Percentiles rank a stretch among this genome's conserved stretches.
phyloP scores from a whole-genome alignment of 495 filamentous ascomycete genomes.

The Xylaria sp. region DNA sequence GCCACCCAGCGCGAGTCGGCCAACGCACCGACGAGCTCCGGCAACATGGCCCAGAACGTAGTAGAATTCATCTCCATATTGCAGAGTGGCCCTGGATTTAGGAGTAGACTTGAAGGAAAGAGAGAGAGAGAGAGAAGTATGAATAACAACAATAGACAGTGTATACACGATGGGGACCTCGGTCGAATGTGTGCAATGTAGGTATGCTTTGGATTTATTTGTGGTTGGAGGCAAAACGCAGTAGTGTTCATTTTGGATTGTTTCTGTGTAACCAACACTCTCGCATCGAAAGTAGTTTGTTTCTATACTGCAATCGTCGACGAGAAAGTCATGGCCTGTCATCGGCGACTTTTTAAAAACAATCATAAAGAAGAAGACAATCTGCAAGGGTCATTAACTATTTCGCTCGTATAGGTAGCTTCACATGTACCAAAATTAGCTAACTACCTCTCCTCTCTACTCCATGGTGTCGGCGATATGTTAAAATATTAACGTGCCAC shows the following conservation, averaged over 20 bases:
- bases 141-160: not conserved
- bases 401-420: not conserved
- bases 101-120: not conserved
- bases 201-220: not conserved
- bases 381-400: not conserved
- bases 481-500: not conserved
- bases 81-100: not conserved
- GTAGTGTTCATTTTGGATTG: not conserved
- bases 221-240: not conserved
- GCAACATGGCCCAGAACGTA: conserved; percentile 63
- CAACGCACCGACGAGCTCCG: conserved; percentile 66
- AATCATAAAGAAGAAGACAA: not conserved
- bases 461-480: not conserved
- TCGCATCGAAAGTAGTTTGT: not conserved
- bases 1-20: conserved; percentile 69
- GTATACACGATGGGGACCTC: not conserved
- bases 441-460: not conserved
- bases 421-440: not conserved
- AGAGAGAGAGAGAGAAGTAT: not conserved
- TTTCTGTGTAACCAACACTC: not conserved
- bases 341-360: not conserved
- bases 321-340: not conserved
- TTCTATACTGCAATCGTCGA: not conserved
- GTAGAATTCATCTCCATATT: conserved; percentile 47
- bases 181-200: not conserved